Conservation (phyloP, 2,329 filamentous ascomycete species). For the Pezicula carpinea region DNA sequence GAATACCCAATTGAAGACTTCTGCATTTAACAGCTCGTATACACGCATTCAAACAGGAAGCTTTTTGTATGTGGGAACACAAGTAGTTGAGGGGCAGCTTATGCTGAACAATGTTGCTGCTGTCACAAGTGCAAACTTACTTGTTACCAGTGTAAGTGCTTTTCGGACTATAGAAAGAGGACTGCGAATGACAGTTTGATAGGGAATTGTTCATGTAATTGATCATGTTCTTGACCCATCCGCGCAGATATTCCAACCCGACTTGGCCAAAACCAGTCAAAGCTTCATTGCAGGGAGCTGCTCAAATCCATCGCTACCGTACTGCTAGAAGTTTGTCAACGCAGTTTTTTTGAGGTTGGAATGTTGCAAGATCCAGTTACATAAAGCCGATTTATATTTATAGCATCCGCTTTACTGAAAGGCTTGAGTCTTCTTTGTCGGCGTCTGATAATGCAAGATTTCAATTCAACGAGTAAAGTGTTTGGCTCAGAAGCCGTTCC, state of each 20-base stretch:
- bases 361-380: too few species aligned
- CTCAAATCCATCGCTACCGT: slow-evolving; percentile 22
- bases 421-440: too few species aligned
- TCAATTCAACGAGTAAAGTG: too few species aligned
- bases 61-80: slow-evolving; percentile 22
- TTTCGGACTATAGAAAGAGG: not conserved
- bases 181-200: not conserved
- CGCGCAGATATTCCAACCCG: slow-evolving; percentile 21
- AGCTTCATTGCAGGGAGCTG: slow-evolving; percentile 25
- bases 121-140: not conserved
- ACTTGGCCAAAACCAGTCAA: slow-evolving; percentile 18
- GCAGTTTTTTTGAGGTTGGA: too few species aligned
- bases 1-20: slow-evolving; percentile 16
- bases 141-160: slow-evolving; percentile 11
- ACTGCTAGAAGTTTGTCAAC: slow-evolving; percentile 22
- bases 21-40: slow-evolving; percentile 18
- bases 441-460: too few species aligned
- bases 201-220: slow-evolving; percentile 24
- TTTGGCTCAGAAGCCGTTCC: too few species aligned
- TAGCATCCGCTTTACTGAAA: too few species aligned
- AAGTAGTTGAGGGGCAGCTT: slow-evolving; percentile 13
- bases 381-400: too few species aligned
- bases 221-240: slow-evolving; percentile 23
- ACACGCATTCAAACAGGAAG: slow-evolving; percentile 22
- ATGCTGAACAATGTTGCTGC: slow-evolving; percentile 21